Conservation (phyloP, 495 filamentous ascomycete species). For the Xylaria castorea region DNA sequence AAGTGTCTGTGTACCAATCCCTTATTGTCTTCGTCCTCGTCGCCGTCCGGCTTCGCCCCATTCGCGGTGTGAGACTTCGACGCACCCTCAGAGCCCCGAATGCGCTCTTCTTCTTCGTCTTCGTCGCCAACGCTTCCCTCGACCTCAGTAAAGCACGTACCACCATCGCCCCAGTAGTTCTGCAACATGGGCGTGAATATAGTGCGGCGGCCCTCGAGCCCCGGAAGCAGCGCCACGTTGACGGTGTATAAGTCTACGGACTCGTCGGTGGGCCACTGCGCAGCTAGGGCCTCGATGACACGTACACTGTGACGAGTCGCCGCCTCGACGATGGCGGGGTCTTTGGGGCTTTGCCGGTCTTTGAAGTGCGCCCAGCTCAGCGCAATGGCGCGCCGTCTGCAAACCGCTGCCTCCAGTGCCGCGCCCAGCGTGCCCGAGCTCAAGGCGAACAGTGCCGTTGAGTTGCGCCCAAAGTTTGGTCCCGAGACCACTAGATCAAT, state of each 20-base stretch:
- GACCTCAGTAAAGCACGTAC: slow-evolving; percentile 82
- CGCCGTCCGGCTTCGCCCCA: slow-evolving; percentile 28
- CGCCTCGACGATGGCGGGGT: slow-evolving; percentile 75
- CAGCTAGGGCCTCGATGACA: slow-evolving; percentile 77
- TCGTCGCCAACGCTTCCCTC: slow-evolving; percentile 65
- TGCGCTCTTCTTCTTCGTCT: slow-evolving; percentile 68
- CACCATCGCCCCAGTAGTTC: slow-evolving; percentile 79
- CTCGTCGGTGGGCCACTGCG: slow-evolving; percentile 71
- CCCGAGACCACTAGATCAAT: slow-evolving; percentile 89
- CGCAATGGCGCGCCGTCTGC: slow-evolving; percentile 76
- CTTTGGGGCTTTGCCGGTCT: slow-evolving; percentile 65
- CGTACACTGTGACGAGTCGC: slow-evolving; percentile 72
- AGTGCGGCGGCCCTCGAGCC: slow-evolving; percentile 69
- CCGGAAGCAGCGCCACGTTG: slow-evolving; percentile 82
- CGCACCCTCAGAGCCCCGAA: slow-evolving; percentile 64
- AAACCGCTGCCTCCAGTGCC: slow-evolving; percentile 91
- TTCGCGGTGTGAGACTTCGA: not conserved
- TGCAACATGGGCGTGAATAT: slow-evolving; percentile 84
- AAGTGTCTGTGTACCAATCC: slow-evolving; percentile 81
- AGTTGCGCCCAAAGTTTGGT: slow-evolving; percentile 95
- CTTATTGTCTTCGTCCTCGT: slow-evolving; percentile 32
- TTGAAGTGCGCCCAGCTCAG: slow-evolving; percentile 87
- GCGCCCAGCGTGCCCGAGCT: slow-evolving; percentile 89
- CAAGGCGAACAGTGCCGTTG: slow-evolving; percentile 89
- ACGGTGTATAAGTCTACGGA: slow-evolving; percentile 81